These are phyloP conservation scores for Rubia occidens DNA, from an alignment of 305 asterid species.

Conservation along the genomic window DNA sequence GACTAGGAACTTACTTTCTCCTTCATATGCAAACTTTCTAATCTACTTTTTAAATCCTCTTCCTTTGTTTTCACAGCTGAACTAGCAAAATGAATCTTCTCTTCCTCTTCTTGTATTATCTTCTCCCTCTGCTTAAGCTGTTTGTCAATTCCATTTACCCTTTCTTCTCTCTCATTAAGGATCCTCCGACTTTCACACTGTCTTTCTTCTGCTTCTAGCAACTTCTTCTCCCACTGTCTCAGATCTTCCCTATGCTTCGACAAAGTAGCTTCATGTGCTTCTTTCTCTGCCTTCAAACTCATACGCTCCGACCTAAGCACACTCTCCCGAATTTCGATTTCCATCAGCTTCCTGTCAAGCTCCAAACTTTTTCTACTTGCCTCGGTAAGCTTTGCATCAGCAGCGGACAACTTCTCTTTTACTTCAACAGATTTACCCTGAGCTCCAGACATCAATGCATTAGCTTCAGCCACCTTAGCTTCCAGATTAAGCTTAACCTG, in stretches of 20 bases:
- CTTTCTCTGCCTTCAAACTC: slow-evolving; percentile 71
- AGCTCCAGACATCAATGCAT: slow-evolving; percentile 47
- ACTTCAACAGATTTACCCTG: slow-evolving; percentile 57
- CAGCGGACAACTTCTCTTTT: slow-evolving; percentile 55
- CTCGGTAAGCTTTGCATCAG: slow-evolving; percentile 80
- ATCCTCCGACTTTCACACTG: slow-evolving; percentile 54
- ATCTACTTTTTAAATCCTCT: slow-evolving; percentile 40
- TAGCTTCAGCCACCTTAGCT: slow-evolving; percentile 58
- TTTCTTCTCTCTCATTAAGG: slow-evolving; percentile 72
- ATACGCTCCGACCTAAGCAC: slow-evolving; percentile 58
- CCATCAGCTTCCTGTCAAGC: slow-evolving; percentile 66
- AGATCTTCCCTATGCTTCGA: slow-evolving; percentile 61
- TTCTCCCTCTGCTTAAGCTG: slow-evolving; percentile 45
- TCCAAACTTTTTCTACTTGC: slow-evolving; percentile 64
- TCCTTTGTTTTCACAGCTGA: slow-evolving; percentile 48
- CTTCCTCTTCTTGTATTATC: slow-evolving; percentile 47
- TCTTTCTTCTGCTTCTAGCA: slow-evolving; percentile 82
- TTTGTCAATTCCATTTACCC: slow-evolving; percentile 38
- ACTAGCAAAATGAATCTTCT: slow-evolving; percentile 37
- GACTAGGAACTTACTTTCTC: slow-evolving; percentile 58
- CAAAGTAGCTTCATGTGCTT: slow-evolving; percentile 50
- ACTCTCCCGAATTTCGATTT: slow-evolving; percentile 73
- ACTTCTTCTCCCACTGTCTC: slow-evolving; percentile 63
- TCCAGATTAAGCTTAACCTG: slow-evolving; percentile 46
- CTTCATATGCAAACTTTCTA: slow-evolving; percentile 35